Evolutionary conservation across 345 rosid species (phyloP), one percentile per base, ranked within the genome.

Genomic region (Citrus sp.): DNA sequence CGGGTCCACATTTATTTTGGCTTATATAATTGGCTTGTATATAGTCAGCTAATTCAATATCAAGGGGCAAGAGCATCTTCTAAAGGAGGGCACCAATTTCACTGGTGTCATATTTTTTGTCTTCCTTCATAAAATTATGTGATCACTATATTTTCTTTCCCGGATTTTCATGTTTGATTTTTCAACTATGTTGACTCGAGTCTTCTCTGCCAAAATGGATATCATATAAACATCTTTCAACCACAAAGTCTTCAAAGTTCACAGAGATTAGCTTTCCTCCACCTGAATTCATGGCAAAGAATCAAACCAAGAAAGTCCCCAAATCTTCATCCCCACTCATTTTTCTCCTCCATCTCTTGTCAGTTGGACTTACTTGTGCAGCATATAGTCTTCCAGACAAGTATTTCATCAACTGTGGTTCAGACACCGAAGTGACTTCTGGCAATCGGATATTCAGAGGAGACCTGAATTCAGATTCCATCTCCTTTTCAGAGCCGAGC

Each of bases 361-460:
- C 79, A 7, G 30, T 16, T 51, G 34, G 73, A 1, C 32, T 74
- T 35, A 58, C 67, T 28, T 60, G 82, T 60, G 71, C 84, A 49
- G 60, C 38, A 19, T 84, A 87, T 65, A 65, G 80, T 70, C 84
- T 19, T 32, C 90, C 89, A 0, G 79, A 73, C 9, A 74, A 78
- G 81, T 87, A 79, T 73, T 88, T 86, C 91, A 34, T 91, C 85
- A 90, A 84, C 82, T 91, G 92, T 78, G 95, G 95, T 2, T 87
- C 92, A 32, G 60, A 79, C 27, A 51, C 70, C 46, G 8, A n/a
- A 40, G 51, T 67, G 6, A 49, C 9, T 6, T 42, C 72, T 12
- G 34, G 67, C 7, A 0, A 4, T 1, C 77, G 69, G 64, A 77
- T 1, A 55, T 88, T 87, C 74, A 7, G 64, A 19, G 92, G 88